Evolutionary conservation across 345 rosid genomes (phyloP), one percentile per base, ranked within the genome.

Genomic region (Pugionium cornutum): DNA sequence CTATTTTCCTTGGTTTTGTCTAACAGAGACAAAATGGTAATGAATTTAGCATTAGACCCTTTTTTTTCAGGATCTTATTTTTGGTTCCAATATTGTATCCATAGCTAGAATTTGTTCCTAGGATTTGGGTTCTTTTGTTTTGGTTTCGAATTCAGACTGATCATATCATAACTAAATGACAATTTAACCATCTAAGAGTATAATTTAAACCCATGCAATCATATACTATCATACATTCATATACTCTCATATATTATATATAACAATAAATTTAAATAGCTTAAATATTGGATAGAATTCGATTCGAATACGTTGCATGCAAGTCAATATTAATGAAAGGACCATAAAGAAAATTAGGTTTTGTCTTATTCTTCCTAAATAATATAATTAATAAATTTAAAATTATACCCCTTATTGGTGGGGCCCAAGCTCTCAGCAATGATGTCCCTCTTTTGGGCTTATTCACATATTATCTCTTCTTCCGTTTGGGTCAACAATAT

Each of bases 401-500:
- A 40, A 72, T 41, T 55, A 1, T 27, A 48, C 18, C 18, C 48
- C 58, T 50, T 32, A 18, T 6, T 48, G 36, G 51, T 69, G 18
- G 41, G 76, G 66, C 26, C 76, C 28, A 49, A 37, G 42, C 42
- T 50, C 49, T 43, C 43, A 43, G 62, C 70, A 58, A 44, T 52
- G 48, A 58, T 66, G 71, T 49, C 37, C 67, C 42, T 62, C 68
- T 68, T 75, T 62, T 68, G 64, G 68, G 68, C 61, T 55, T 75
- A 55, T 61, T 67, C 69, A 49, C 42, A 27, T 29, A 18, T 58
- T 48, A 37, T 68, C 59, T 50, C 69, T 62, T 31, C 68, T 62
- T 55, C 63, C 73, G 43, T 62, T 42, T 67, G 48, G 47, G 58
- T 71, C 70, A 56, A 35, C 34, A 6, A 41, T 48, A 56, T 54